Evolutionary conservation across 345 rosid genomes (phyloP), one percentile per base, ranked within the genome.

Genomic region (Linum tenue): DNA sequence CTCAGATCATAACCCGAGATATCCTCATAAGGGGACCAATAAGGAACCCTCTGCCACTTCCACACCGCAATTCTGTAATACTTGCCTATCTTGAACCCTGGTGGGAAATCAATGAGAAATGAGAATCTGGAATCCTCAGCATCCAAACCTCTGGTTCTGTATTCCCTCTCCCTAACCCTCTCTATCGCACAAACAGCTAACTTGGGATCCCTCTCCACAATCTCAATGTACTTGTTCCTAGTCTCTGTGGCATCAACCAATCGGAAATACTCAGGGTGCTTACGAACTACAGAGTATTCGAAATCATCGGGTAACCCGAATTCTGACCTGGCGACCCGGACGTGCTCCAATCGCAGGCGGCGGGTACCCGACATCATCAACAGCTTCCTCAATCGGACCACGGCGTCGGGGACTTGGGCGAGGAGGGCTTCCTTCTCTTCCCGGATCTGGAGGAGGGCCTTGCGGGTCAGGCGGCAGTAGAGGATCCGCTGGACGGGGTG

Each of bases 291-390:
- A 6, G 92, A 95, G 65, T 82, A 82, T 75, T 88, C 95, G 4
- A 91, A 95, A 76, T 95, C 96, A 55, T 95, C 97, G 0, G 96
- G 97, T 69, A 95, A 79, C 4, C 99, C 97, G 15, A 95, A 91
- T 64, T 84, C 96, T 2, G 69, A 67, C 69, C 91, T 69, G 7
- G 95, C 97, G 39, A 95, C 89, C 62, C 96, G 78, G 15, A 91
- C 71, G 65, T 91, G 96, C 60, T 95, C 96, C 31, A 95, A 79
- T 53, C 96, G 81, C 55, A 91, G 75, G 16, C 91, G 85, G 62
- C 90, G 85, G 5, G 85, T 73, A 66, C 81, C 86, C 3, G 95
- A 91, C 88, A 91, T 80, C 99, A 88, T 78, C 9, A 95, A 55
- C 41, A 95, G 83, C 75, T 91, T 95, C 81, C 89, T 67, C 0